phyloP scores from a whole-genome alignment of 2,329 filamentous ascomycete genomes.

The Tolypocladium endophyticum region DNA sequence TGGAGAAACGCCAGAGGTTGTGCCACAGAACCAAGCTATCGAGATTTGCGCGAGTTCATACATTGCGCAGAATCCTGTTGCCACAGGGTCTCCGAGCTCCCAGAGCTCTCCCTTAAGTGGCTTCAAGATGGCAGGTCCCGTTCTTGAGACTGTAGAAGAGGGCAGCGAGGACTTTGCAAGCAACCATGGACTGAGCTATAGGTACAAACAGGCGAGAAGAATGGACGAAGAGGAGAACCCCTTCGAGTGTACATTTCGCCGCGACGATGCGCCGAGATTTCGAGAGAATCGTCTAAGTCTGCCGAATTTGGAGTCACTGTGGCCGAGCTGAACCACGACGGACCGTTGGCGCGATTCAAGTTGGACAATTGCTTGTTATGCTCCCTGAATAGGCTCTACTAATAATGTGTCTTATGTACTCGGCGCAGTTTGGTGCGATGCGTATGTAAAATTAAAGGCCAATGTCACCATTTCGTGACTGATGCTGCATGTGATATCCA shows the following conservation, averaged over 20 bases:
- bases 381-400: neutral
- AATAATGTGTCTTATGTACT: neutral
- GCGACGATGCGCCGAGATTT: neutral
- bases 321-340: neutral
- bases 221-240: neutral
- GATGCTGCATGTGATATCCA: neutral
- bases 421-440: neutral
- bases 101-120: neutral
- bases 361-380: neutral
- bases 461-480: neutral
- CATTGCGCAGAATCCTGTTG: neutral
- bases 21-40: constrained; percentile 9
- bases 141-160: constrained; percentile 16
- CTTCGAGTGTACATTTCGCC: neutral
- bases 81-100: neutral
- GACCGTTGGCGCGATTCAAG: too few relatives aligned
- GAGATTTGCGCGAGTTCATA: neutral
- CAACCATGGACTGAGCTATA: constrained; percentile 4
- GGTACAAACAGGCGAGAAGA: neutral
- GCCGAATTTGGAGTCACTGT: constrained; percentile 1
- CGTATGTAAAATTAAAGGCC: neutral
- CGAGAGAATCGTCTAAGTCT: constrained; percentile 1
- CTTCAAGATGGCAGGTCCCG: neutral
- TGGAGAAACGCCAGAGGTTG: constrained; percentile 18
- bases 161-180: constrained; percentile 8